phyloP scores from a whole-genome alignment of 2,329 filamentous ascomycete species.

The Phaeophleospora eucalypticola region DNA sequence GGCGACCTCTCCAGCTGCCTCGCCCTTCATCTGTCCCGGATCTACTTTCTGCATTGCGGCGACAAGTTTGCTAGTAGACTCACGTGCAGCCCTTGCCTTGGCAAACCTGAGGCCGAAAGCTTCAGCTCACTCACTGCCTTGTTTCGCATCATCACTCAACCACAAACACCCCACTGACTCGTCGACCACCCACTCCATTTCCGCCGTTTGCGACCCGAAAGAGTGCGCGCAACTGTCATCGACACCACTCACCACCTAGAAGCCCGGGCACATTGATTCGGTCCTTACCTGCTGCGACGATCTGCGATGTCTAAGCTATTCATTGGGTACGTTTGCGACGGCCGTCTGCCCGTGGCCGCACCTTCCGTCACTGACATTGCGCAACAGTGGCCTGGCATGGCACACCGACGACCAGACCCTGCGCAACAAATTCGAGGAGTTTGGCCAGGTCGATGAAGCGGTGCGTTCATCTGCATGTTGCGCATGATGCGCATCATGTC shows the following conservation, averaged over 20 bases:
- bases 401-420: slow-evolving; percentile 89
- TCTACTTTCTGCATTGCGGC: no score
- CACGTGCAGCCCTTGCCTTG: neutral
- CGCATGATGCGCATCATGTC: no score
- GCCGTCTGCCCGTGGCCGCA: neutral
- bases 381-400: slow-evolving; percentile 85
- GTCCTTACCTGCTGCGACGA: slow-evolving; percentile 30
- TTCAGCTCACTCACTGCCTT: slow-evolving; percentile 9
- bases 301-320: slow-evolving; percentile 83
- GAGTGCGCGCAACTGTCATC: slow-evolving; percentile 8
- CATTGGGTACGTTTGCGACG: slow-evolving; percentile 67
- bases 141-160: slow-evolving; percentile 8
- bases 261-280: slow-evolving; percentile 18
- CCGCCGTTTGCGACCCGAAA: slow-evolving; percentile 7
- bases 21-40: no score
- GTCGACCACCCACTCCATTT: slow-evolving; percentile 10
- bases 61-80: no score
- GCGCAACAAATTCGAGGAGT: slow-evolving; percentile 87
- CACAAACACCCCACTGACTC: slow-evolving; percentile 5
- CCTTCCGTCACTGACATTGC: slow-evolving; percentile 19
- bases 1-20: no score
- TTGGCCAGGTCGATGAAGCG: slow-evolving; percentile 87
- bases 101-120: neutral
- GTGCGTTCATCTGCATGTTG: slow-evolving; percentile 56
- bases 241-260: slow-evolving; percentile 8